A percentile compares a stretch with the other conserved stretches of the same genome.
phyloP scores from a whole-genome alignment of 2,329 filamentous ascomycete species.

The Paecilomyces dactylethromorphus region DNA sequence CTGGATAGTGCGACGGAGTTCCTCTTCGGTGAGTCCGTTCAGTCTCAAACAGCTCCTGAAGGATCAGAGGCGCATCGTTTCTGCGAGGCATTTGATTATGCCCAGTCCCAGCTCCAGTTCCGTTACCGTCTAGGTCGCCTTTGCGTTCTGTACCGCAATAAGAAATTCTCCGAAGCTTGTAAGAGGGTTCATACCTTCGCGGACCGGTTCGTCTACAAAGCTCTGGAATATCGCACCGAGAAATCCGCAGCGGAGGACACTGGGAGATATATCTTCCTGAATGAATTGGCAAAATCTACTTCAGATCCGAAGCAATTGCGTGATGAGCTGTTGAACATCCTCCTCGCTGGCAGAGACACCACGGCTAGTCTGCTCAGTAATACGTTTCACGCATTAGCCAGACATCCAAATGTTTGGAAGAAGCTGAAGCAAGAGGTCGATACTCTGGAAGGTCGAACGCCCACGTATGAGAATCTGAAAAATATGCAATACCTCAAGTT shows the following conservation, averaged over 20 bases:
- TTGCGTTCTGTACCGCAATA: slow-evolving; percentile 7
- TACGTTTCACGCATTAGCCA: neutral
- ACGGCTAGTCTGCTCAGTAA: slow-evolving; percentile 26
- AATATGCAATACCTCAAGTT: slow-evolving; percentile 32
- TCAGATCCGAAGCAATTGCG: slow-evolving; percentile 40
- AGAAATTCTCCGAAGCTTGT: no score
- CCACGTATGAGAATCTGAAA: slow-evolving; percentile 34
- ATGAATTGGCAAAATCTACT: slow-evolving; percentile 48
- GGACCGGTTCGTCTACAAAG: slow-evolving; percentile 17
- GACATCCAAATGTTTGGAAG: neutral
- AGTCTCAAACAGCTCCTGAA: slow-evolving; percentile 28
- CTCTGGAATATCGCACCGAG: slow-evolving; percentile 14
- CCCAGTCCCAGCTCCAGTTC: slow-evolving; percentile 19
- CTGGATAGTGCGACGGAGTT: slow-evolving; percentile 64
- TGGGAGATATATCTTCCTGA: slow-evolving; percentile 47
- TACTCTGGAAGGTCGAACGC: neutral
- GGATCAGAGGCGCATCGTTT: slow-evolving; percentile 21
- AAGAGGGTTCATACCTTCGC: slow-evolving; percentile 18
- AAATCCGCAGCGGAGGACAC: slow-evolving; percentile 17
- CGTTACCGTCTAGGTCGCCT: slow-evolving; percentile 21
- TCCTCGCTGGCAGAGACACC: slow-evolving; percentile 32
- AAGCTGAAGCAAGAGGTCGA: neutral
- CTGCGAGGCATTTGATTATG: slow-evolving; percentile 25
- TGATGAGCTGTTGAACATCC: slow-evolving; percentile 40
- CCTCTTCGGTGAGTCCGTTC: slow-evolving; percentile 55